A percentile compares a stretch with the other conserved stretches of the same genome.
These are phyloP conservation scores for Penicillium psychrofluorescens DNA, from an alignment of 495 filamentous ascomycete genomes.

Conservation along the genomic window DNA sequence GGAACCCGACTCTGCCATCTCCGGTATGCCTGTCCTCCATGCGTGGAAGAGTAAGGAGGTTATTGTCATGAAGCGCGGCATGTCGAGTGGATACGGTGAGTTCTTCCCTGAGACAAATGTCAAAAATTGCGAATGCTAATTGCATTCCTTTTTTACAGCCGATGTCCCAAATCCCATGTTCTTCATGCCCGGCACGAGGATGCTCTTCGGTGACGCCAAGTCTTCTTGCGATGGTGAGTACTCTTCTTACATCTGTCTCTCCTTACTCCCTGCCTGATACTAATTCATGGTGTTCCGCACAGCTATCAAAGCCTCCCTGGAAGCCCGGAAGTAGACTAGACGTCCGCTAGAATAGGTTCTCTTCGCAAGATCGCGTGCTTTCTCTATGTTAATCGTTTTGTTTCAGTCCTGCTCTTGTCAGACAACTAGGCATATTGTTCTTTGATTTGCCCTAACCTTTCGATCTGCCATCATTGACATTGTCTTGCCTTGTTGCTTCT, in stretches of 20 bases:
- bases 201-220: conserved; percentile 82
- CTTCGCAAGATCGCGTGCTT: background rate
- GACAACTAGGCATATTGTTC: too few species aligned
- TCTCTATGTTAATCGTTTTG: background rate
- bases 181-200: conserved; percentile 73
- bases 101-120: background rate
- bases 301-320: conserved; percentile 37
- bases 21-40: conserved; percentile 79
- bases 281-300: background rate
- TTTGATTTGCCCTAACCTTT: too few species aligned
- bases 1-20: conserved; percentile 70
- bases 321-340: conserved; percentile 26
- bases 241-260: too few species aligned
- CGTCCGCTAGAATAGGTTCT: background rate
- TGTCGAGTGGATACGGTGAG: conserved; percentile 74
- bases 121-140: background rate
- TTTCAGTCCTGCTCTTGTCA: too few species aligned
- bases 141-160: conserved; percentile 30
- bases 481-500: too few species aligned
- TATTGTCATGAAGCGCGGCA: conserved; percentile 77
- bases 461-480: too few species aligned
- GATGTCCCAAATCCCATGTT: conserved; percentile 87
- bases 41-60: conserved; percentile 89
- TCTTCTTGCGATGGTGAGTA: conserved; percentile 60
- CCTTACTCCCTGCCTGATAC: too few species aligned